Conservation (phyloP, 768 basidiomycete species). For the Pluteus cervinus region DNA sequence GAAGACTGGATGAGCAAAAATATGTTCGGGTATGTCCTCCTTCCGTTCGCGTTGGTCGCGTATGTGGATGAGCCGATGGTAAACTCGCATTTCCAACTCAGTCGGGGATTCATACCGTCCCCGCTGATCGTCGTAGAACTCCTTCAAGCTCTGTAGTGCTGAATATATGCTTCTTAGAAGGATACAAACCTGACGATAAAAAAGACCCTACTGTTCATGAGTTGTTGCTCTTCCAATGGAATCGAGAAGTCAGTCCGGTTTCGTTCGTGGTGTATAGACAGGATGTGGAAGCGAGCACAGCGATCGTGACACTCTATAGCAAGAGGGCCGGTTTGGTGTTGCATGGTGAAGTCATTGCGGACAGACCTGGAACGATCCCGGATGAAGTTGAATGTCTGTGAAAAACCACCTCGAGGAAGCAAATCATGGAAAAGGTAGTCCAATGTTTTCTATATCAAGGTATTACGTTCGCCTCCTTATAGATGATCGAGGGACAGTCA, state of each 20-base stretch:
- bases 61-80: conserved; percentile 88
- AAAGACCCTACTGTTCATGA: conserved; percentile 75
- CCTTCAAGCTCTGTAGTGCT: conserved; percentile 91
- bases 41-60: conserved; percentile 75
- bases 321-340: conserved; percentile 66
- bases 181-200: background rate
- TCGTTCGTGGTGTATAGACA: conserved; percentile 67
- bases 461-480: conserved; percentile 6
- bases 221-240: conserved; percentile 78
- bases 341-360: conserved; percentile 92
- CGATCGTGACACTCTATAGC: conserved; percentile 92
- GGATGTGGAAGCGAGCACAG: conserved; percentile 90
- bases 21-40: conserved; percentile 62
- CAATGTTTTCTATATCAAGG: conserved; percentile 58
- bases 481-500: conserved; percentile 1
- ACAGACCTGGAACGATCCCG: conserved; percentile 89
- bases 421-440: conserved; percentile 91
- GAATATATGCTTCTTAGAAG: conserved; percentile 3
- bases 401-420: conserved; percentile 62
- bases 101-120: conserved; percentile 64
- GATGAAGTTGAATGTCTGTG: conserved; percentile 73
- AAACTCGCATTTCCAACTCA: conserved; percentile 94
- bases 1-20: conserved; percentile 71
- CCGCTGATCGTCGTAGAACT: conserved; percentile 86
- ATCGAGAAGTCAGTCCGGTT: conserved; percentile 53